Evolutionary conservation across 805 yeast genomes (phyloP), one percentile per base, ranked within the genome.

Genomic region (Teunomyces kruisii): DNA sequence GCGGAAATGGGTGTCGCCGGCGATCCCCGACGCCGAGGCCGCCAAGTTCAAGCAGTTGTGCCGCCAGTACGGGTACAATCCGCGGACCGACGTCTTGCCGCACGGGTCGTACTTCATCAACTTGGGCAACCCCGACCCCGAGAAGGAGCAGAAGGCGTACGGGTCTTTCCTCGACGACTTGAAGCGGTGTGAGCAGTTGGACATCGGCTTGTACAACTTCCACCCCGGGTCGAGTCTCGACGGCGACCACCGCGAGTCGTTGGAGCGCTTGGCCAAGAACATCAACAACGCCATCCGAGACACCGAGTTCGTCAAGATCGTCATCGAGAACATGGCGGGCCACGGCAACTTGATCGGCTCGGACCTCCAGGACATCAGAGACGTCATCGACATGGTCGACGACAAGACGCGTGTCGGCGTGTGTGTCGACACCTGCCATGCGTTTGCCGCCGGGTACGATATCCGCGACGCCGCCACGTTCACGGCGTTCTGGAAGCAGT

Each of bases 241-340:
- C 19, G 67, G 76, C 1, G 88, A 86, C 58, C 87, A 84, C 57
- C 59, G 64, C 4, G 78, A 71, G 14, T 89, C 95, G 1, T 65
- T 91, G 31, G 67, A 66, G 42, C 79, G 82, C 46, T 70, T 94
- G 51, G 98, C 98, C 0, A 72, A 74, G 17, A 85, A 86, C 53
- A 83, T 94, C 51, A 92, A 94, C 62, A 74, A 68, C 39, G 97
- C 96, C 4, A 84, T 87, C 40, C 65, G 66, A 19, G 81, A 80
- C 45, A 94, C 99, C 0, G 56, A 68, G 6, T 84, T 81, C 59
- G 98, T 94, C 27, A 91, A 85, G 57, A 83, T 94, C 36, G 95
- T 94, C 9, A 75, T 94, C 47, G 99, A 94, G 59, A 94, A 92
- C 59, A 94, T 94, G 99, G 97, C 99, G 1, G 99, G 99, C 8